Conservation (phyloP, 2,329 filamentous ascomycete genomes). For the Colletotrichum phormii region DNA sequence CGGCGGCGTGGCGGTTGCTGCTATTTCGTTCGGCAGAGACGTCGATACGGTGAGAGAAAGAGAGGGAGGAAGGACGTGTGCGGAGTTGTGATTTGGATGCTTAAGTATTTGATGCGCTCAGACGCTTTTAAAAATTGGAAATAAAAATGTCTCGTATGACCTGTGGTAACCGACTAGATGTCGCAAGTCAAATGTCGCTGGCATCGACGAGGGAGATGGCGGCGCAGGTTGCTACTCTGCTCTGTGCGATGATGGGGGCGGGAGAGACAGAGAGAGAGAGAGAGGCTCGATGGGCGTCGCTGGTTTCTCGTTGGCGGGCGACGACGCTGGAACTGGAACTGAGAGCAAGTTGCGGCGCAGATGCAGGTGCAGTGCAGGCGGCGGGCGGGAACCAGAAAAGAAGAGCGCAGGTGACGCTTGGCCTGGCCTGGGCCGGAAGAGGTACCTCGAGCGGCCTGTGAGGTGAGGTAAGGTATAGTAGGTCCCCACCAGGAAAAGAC, state of each 20-base stretch:
- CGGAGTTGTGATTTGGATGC: constrained; percentile 47
- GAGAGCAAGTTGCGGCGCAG: constrained; percentile 25
- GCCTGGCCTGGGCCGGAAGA: constrained; percentile 16
- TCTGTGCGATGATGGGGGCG: constrained; percentile 36
- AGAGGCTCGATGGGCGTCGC: constrained; percentile 24
- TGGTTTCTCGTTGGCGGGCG: constrained; percentile 28
- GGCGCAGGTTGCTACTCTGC: constrained; percentile 10
- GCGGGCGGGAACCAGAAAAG: constrained; percentile 38
- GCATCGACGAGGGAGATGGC: constrained; percentile 22
- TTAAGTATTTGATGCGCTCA: constrained; percentile 54
- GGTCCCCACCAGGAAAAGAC: constrained; percentile 51
- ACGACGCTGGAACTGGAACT: constrained; percentile 17
- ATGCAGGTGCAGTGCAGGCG: constrained; percentile 15
- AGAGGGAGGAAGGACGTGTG: constrained; percentile 37
- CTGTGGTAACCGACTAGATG: constrained; percentile 46
- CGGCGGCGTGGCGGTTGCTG: constrained; percentile 2
- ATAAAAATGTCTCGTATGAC: constrained; percentile 58
- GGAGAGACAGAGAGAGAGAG: constrained; percentile 8
- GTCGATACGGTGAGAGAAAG: constrained; percentile 41
- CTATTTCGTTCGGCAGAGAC: constrained; percentile 31
- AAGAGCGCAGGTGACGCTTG: constrained; percentile 41
- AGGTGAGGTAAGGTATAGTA: constrained; percentile 27
- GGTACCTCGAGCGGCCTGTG: not conserved
- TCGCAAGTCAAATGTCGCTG: constrained; percentile 31
- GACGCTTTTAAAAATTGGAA: constrained; percentile 46